Base-by-base conservation (phyloP, 1,284 basidiomycete species). In the Pholiota adiposa region DNA sequence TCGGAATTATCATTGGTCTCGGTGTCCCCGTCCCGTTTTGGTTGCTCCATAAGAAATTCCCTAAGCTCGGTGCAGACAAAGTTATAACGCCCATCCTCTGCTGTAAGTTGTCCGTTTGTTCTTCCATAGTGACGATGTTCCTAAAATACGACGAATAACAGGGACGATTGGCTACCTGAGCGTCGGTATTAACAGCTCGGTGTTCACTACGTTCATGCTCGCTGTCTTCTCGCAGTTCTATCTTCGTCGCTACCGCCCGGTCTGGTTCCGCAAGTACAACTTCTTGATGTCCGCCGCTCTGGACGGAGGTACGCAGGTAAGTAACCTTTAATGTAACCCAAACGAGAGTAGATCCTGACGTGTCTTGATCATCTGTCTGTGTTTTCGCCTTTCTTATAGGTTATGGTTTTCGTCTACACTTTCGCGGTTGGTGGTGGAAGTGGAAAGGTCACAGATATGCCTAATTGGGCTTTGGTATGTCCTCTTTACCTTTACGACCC, bases 341-440 rank as follows among this genome's bases (percentile, higher is more conserved):
- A n/a, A n/a, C n/a, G n/a, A n/a, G n/a, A n/a, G n/a, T n/a, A n/a
- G n/a, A n/a, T n/a, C n/a, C n/a, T n/a, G n/a, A n/a, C n/a, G n/a
- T n/a, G n/a, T n/a, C n/a, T n/a, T n/a, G n/a, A n/a, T n/a, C n/a
- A n/a, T n/a, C n/a, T n/a, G n/a, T n/a, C n/a, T n/a, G n/a, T n/a
- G n/a, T n/a, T n/a, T n/a, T n/a, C n/a, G n/a, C n/a, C n/a, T n/a
- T n/a, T n/a, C n/a, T n/a, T 12, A 33, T 33, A 33, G 31, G 77
- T 83, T 57, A 81, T 83, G 74, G 77, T 83, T 9, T 85, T 85
- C 65, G 75, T 85, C 4, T 79, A 80, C 52, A 83, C 83, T 2
- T 87, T 88, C 66, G 85, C 85, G 0, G 85, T 88, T 49, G 84
- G 81, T 51, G 86, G 86, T 27, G 85, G 82, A 23, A 79, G 80